Conservation (phyloP, 139 green algal species). For the Auxenochlorella pyrenoidosa region DNA sequence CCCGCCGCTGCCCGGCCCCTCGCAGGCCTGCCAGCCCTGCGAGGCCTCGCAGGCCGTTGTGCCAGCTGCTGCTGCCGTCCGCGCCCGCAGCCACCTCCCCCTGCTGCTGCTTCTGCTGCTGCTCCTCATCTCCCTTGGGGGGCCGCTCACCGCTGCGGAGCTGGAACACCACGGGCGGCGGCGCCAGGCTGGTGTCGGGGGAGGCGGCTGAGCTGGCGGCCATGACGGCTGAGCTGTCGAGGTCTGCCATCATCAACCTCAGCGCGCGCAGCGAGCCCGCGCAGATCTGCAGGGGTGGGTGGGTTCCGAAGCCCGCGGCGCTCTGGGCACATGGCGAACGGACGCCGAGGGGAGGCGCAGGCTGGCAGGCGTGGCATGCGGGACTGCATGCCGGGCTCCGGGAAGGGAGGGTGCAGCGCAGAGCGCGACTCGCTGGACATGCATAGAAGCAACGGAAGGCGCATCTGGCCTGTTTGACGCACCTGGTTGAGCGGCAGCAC, state of each 20-base stretch:
- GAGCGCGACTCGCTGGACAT: too few relatives aligned
- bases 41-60: not conserved
- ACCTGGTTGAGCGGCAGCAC: conserved; percentile 6
- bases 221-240: not conserved
- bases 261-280: not conserved
- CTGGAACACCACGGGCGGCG: not conserved
- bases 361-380: too few relatives aligned
- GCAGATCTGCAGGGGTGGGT: not conserved
- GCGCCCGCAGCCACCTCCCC: not conserved
- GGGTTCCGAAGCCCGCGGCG: too few relatives aligned
- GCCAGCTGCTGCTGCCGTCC: not conserved
- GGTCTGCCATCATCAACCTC: not conserved
- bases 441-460: too few relatives aligned
- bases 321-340: too few relatives aligned
- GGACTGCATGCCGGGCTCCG: too few relatives aligned
- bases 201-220: not conserved
- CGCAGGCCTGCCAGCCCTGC: too few relatives aligned
- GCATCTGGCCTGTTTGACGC: too few relatives aligned
- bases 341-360: too few relatives aligned
- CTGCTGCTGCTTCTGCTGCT: not conserved
- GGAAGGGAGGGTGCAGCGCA: too few relatives aligned
- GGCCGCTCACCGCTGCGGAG: not conserved
- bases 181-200: not conserved
- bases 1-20: not conserved
- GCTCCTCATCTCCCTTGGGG: not conserved